These are phyloP conservation scores for Ramularia endophylla DNA, from an alignment of 2,329 filamentous ascomycete genomes.

Conservation along the genomic window DNA sequence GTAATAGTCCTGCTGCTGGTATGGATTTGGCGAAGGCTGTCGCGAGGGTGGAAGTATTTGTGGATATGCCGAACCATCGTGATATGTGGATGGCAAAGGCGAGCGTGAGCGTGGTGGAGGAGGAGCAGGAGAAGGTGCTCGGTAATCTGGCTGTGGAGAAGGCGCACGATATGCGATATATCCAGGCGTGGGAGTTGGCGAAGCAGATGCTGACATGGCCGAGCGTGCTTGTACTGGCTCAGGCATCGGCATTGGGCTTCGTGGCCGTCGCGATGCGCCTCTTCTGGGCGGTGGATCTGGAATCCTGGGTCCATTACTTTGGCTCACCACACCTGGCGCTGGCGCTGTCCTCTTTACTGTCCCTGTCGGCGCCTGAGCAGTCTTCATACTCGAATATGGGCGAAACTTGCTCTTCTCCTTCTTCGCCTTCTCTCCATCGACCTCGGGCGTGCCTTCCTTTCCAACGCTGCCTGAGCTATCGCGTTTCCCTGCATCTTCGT, in stretches of 20 bases:
- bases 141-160: constrained; percentile 26
- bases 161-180: constrained; percentile 21
- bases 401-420: constrained; percentile 36
- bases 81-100: constrained; percentile 34
- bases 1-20: constrained; percentile 17
- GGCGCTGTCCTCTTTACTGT: constrained; percentile 22
- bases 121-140: constrained; percentile 36
- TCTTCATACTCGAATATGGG: constrained; percentile 49
- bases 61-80: constrained; percentile 30
- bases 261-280: constrained; percentile 18
- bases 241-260: constrained; percentile 20
- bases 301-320: constrained; percentile 25
- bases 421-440: constrained; percentile 25
- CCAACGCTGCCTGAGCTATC: constrained; percentile 25
- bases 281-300: constrained; percentile 29
- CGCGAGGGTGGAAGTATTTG: constrained; percentile 24
- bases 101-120: constrained; percentile 37
- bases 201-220: constrained; percentile 30
- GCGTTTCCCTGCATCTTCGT: constrained; percentile 34
- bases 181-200: constrained; percentile 35
- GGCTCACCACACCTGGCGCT: too few relatives aligned
- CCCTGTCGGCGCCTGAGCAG: constrained; percentile 33
- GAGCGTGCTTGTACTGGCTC: constrained; percentile 4
- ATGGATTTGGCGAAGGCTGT: constrained; percentile 26
- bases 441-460: constrained; percentile 28